phyloP scores from a whole-genome alignment of 129 eudicot genomes.

The Chrysanthemum seticuspe region DNA sequence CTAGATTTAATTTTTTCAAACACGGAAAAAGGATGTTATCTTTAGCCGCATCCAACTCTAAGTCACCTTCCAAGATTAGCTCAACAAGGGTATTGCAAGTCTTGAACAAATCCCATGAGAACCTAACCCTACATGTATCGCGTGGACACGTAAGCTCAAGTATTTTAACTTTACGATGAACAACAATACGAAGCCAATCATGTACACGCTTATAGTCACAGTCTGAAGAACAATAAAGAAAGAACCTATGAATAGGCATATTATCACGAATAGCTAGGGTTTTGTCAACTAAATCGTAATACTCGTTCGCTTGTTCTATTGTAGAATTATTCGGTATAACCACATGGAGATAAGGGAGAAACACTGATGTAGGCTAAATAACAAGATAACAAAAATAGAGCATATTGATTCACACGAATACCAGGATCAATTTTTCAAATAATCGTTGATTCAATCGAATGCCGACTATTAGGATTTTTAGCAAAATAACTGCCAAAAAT shows the following conservation, averaged over 20 bases:
- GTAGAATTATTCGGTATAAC: too few relatives aligned
- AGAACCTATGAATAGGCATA: background rate
- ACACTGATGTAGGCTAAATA: too few relatives aligned
- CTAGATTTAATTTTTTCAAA: background rate
- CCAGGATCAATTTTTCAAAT: too few relatives aligned
- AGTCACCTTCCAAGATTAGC: background rate
- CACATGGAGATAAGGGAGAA: too few relatives aligned
- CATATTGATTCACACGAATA: too few relatives aligned
- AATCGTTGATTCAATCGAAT: too few relatives aligned
- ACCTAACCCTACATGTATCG: too few relatives aligned
- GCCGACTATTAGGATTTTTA: too few relatives aligned
- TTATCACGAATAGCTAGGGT: background rate
- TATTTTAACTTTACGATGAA: background rate
- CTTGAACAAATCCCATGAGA: background rate
- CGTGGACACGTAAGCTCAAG: background rate
- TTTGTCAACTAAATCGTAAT: background rate
- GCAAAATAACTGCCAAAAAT: too few relatives aligned
- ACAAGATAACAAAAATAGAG: too few relatives aligned
- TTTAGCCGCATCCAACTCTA: background rate
- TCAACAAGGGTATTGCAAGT: background rate
- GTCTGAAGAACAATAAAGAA: background rate
- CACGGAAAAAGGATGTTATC: background rate
- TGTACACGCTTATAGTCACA: background rate
- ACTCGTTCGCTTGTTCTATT: background rate
- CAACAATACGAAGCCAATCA: background rate